Evolutionary conservation across 2,329 filamentous ascomycete genomes (phyloP).

Genomic region (Sphaerostilbella broomeana): DNA sequence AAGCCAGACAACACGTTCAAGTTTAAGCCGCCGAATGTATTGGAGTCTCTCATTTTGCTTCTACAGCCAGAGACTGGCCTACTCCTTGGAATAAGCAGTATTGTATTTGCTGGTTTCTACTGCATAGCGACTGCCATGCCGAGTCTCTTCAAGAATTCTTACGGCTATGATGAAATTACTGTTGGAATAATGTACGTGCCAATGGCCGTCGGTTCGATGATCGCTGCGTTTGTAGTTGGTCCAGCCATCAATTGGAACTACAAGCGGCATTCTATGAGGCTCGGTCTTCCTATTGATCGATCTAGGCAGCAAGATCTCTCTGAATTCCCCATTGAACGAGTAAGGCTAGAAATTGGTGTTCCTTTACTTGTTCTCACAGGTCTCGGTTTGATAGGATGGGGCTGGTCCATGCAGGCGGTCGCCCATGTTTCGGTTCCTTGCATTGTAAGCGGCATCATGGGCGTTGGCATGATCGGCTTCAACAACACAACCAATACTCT

Average conservation of each 20-base stretch:
- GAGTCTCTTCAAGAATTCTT: constrained; percentile 41
- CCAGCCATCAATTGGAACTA: constrained; percentile 62
- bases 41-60: constrained; percentile 35
- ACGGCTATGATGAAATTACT: constrained; percentile 50
- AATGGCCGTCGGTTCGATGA: constrained; percentile 42
- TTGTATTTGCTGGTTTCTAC: constrained; percentile 46
- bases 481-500: constrained; percentile 48
- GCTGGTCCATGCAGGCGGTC: constrained; percentile 42
- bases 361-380: constrained; percentile 46
- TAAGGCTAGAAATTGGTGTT: constrained; percentile 41
- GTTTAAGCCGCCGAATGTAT: constrained; percentile 35
- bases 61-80: constrained; percentile 37
- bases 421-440: constrained; percentile 40
- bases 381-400: constrained; percentile 42
- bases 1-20: constrained; percentile 22
- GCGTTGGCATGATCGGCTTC: constrained; percentile 45
- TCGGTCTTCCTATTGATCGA: constrained; percentile 47
- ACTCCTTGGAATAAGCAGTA: constrained; percentile 37
- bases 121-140: constrained; percentile 41
- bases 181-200: constrained; percentile 50
- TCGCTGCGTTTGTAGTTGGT: constrained; percentile 42
- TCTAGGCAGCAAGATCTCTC: constrained; percentile 44
- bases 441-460: constrained; percentile 40
- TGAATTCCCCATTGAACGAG: constrained; percentile 46
- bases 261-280: constrained; percentile 48